Evolutionary conservation across 371 early-diverging fungal genomes (phyloP).

Genomic region (Apophysomyces ossiformis): DNA sequence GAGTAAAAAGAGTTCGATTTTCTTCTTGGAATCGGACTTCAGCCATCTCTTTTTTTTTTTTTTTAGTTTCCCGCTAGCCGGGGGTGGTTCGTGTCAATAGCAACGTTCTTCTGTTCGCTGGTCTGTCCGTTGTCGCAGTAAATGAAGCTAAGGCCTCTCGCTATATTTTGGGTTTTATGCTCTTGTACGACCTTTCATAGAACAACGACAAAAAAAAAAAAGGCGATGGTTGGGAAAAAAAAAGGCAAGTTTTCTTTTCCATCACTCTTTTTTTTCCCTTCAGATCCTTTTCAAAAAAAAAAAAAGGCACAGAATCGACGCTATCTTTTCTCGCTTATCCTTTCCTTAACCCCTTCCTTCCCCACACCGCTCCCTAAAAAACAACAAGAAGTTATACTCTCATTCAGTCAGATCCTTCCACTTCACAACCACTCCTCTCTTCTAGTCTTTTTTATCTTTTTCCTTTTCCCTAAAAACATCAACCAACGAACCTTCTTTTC

Average conservation of each 20-base stretch:
- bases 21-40: slow-evolving; percentile 11
- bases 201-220: neutral
- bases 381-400: neutral
- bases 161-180: neutral
- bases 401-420: neutral
- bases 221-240: neutral
- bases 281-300: neutral
- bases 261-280: slow-evolving; percentile 1
- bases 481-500: neutral
- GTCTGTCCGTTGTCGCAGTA: slow-evolving; percentile 10
- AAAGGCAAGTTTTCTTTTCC: neutral
- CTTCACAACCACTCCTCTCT: neutral
- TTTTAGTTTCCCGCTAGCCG: slow-evolving; percentile 1
- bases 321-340: neutral
- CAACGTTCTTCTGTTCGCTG: neutral
- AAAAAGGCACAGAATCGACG: neutral
- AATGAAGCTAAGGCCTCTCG: slow-evolving; percentile 8
- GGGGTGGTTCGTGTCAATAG: slow-evolving; percentile 6
- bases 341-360: slow-evolving; percentile 5
- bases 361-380: slow-evolving; percentile 12
- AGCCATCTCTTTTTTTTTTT: too few relatives aligned
- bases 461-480: neutral
- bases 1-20: neutral
- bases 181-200: slow-evolving; percentile 5
- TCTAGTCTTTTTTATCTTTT: neutral